Evolutionary conservation across 805 yeast genomes (phyloP).

Genomic region (Kluyveromyces siamensis): DNA sequence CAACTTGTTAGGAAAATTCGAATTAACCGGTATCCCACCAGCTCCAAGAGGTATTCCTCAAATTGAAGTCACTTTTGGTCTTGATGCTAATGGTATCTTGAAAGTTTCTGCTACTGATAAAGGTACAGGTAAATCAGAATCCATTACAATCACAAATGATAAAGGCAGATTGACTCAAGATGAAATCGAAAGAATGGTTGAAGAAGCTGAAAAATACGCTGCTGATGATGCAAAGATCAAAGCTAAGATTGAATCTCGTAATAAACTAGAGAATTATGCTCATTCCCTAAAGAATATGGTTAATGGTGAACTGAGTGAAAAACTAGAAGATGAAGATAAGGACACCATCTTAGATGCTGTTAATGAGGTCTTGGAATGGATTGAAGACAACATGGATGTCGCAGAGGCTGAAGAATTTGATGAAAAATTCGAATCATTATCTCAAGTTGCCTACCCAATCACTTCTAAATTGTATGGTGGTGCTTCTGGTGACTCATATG

Average conservation of each 20-base stretch:
- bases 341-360: conserved; percentile 82
- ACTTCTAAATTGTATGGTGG: conserved; percentile 54
- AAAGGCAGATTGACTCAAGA: conserved; percentile 91
- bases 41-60: conserved; percentile 81
- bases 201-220: conserved; percentile 91
- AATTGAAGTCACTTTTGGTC: conserved; percentile 83
- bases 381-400: conserved; percentile 77
- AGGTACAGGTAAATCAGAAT: conserved; percentile 88
- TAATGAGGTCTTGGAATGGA: conserved; percentile 77
- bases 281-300: conserved; percentile 71
- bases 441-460: conserved; percentile 82
- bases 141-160: conserved; percentile 87
- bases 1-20: conserved; percentile 94
- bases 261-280: conserved; percentile 81
- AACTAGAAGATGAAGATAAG: conserved; percentile 84
- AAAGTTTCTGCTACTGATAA: conserved; percentile 91
- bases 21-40: conserved; percentile 82
- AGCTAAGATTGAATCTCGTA: conserved; percentile 81
- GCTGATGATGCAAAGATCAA: conserved; percentile 82
- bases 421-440: conserved; percentile 79
- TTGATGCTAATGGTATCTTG: conserved; percentile 95
- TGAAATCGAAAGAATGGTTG: conserved; percentile 95
- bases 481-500: conserved; percentile 31
- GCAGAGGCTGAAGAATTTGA: conserved; percentile 91
- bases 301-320: conserved; percentile 55